A percentile compares a stretch with the other conserved stretches of the same genome.
Evolutionary conservation across 306 rosid species (phyloP).

Genomic region (Casuarina cunninghamiana): DNA sequence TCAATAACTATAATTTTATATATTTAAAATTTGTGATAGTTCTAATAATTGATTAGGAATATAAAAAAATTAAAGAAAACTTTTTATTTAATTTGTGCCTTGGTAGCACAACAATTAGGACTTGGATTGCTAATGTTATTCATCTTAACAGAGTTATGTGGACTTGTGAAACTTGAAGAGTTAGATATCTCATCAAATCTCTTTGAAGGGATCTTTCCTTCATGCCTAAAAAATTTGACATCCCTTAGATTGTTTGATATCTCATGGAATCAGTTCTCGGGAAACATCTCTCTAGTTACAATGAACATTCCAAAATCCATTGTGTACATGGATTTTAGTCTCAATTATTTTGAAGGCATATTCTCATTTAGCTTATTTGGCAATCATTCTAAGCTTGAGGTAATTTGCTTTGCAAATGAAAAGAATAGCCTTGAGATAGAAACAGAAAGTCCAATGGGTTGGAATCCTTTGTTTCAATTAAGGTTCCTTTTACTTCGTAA

Average conservation of each 20-base stretch:
- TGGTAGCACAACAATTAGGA: background rate
- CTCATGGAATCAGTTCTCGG: constrained; percentile 9
- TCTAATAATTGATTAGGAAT: background rate
- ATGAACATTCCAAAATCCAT: constrained; percentile 8
- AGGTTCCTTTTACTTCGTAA: background rate
- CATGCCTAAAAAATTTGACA: constrained; percentile 22
- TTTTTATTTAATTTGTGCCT: too few relatives aligned
- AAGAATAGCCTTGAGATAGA: constrained; percentile 21
- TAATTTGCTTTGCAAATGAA: constrained; percentile 4
- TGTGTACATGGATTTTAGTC: constrained; percentile 9
- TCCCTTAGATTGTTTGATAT: constrained; percentile 19
- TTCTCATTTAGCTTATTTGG: constrained; percentile 19
- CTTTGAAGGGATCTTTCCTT: constrained; percentile 17
- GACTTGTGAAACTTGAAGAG: constrained; percentile 6
- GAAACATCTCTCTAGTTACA: constrained; percentile 14
- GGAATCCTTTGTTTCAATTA: constrained; percentile 20
- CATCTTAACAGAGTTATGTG: constrained; percentile 7
- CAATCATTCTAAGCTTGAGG: constrained; percentile 17
- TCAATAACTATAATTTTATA: background rate
- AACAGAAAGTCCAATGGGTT: background rate
- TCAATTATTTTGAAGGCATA: constrained; percentile 19
- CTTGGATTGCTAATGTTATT: too few relatives aligned
- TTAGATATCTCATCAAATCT: constrained; percentile 8
- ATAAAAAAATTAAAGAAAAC: too few relatives aligned
- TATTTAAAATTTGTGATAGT: background rate